Evolutionary conservation across 805 yeast genomes (phyloP).

Genomic region (Cyberlindnera veronae): DNA sequence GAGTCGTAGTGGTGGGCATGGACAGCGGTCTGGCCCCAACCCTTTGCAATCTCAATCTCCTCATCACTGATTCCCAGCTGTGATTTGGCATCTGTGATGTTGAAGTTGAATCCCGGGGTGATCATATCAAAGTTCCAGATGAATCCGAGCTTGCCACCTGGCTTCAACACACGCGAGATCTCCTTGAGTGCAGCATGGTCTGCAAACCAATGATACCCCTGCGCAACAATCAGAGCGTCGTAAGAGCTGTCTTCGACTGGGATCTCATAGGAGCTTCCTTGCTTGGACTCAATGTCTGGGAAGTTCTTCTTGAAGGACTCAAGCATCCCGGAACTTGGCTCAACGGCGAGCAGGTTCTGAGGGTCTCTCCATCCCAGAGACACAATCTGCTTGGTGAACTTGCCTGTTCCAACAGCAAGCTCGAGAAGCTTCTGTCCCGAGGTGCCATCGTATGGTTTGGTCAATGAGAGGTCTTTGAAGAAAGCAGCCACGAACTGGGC

Average conservation of each 20-base stretch:
- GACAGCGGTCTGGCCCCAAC: conserved; percentile 18
- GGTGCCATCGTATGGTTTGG: conserved; percentile 12
- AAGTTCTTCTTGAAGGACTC: conserved; percentile 41
- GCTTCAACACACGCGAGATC: conserved; percentile 47
- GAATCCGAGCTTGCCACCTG: conserved; percentile 47
- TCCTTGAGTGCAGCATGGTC: conserved; percentile 46
- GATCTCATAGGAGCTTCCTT: conserved; percentile 44
- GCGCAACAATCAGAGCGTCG: conserved; percentile 53
- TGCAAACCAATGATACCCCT: conserved; percentile 69
- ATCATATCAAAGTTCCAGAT: conserved; percentile 56
- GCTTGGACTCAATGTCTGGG: conserved; percentile 37
- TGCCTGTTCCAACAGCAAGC: conserved; percentile 63
- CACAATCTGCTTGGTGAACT: conserved; percentile 47
- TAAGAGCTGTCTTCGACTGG: conserved; percentile 42
- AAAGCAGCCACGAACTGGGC: conserved; percentile 41
- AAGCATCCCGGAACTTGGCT: conserved; percentile 58
- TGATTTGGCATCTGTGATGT: conserved; percentile 8
- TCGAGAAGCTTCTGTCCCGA: conserved; percentile 37
- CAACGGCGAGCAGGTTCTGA: conserved; percentile 42
- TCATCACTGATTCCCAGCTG: conserved; percentile 9
- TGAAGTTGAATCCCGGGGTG: conserved; percentile 9
- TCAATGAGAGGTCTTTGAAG: conserved; percentile 35
- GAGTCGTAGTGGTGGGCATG: conserved; percentile 32
- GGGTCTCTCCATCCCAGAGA: conserved; percentile 33
- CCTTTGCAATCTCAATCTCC: conserved; percentile 6